Conservation (phyloP, 768 basidiomycete genomes). For the Exidia glandulosa region DNA sequence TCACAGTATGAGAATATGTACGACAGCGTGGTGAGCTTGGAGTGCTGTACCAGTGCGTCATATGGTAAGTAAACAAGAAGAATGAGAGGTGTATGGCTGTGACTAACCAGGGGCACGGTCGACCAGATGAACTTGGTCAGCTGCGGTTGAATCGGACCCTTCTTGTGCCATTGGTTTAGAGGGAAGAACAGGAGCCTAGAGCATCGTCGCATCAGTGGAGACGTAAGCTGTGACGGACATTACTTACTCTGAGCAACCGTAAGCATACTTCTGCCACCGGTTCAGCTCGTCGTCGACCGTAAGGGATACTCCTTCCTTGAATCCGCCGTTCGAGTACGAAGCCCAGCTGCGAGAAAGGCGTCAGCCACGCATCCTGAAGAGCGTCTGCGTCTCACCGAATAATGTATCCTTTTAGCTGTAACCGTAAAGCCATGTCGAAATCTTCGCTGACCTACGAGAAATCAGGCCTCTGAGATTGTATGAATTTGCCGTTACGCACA, state of each 20-base stretch:
- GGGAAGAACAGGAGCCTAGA: conserved; percentile 71
- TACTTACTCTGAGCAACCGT: conserved; percentile 24
- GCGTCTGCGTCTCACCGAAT: no score
- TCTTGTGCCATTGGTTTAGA: conserved; percentile 59
- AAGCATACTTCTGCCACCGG: conserved; percentile 84
- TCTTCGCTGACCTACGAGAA: conserved; percentile 29
- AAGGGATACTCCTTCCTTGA: conserved; percentile 86
- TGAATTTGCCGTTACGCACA: conserved; percentile 26
- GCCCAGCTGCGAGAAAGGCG: conserved; percentile 78
- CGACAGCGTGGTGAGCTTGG: conserved; percentile 70
- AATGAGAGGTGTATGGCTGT: neutral
- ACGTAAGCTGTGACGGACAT: neutral
- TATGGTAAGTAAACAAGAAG: neutral
- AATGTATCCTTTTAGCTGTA: conserved; percentile 32
- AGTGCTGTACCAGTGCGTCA: conserved; percentile 29
- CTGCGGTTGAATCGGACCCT: conserved; percentile 77
- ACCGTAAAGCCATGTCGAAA: conserved; percentile 52
- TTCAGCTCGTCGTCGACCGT: conserved; percentile 88
- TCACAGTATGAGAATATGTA: conserved; percentile 41
- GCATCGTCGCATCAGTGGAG: conserved; percentile 5
- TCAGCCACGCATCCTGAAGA: neutral
- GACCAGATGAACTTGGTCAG: conserved; percentile 71
- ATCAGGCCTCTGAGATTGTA: no score
- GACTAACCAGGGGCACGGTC: conserved; percentile 39
- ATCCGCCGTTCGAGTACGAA: conserved; percentile 72